Evolutionary conservation across 2,329 filamentous ascomycete genomes (phyloP), one percentile per base, ranked within the genome.

Genomic region (Plectosphaerella cucumerina): DNA sequence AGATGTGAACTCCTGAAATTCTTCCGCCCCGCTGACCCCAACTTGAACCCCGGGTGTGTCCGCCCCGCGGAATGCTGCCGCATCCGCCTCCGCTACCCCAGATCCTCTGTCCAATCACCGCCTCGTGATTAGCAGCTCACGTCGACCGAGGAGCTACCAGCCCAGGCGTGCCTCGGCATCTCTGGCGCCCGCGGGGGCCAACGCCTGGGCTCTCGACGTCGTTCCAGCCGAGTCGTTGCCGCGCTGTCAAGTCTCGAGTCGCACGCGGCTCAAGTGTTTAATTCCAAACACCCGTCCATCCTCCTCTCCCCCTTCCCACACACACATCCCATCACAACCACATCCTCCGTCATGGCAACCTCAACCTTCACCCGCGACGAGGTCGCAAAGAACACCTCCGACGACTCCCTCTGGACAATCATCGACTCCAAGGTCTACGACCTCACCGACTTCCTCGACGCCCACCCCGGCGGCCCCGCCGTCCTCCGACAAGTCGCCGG

Each of bases 371-470:
- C 80, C 53, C 80, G 80, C 60, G 80, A 74, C 50, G 80, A 90
- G 67, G 87, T 94, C 59, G 85, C 86, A 56, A 81, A 86, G 67
- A 86, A 93, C 74, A 90, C 85, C 67, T 82, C 80, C 51, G 84
- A 87, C 46, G 86, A 91, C 57, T 86, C 85, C 56, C 74, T 90
- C 52, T 92, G 89, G 86, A 87, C 89, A 70, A 86, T 96, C 63
- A 84, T 96, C 69, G 90, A 96, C 74, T 84, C 87, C 70, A 87
- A 85, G 62, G 89, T 95, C 64, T 96, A 95, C 75, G 89, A 96
- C 70, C 79, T 92, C 12, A 86, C 85, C 54, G 89, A 95, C 58
- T 96, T 95, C 68, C 70, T 90, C 59, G 88, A 94, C 64, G 89
- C 87, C 20, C 90, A 96, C 62, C 90, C 90, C 1, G 90, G 90